phyloP scores from a whole-genome alignment of 2,329 filamentous ascomycete genomes.

The Myrmaecium sp. region DNA sequence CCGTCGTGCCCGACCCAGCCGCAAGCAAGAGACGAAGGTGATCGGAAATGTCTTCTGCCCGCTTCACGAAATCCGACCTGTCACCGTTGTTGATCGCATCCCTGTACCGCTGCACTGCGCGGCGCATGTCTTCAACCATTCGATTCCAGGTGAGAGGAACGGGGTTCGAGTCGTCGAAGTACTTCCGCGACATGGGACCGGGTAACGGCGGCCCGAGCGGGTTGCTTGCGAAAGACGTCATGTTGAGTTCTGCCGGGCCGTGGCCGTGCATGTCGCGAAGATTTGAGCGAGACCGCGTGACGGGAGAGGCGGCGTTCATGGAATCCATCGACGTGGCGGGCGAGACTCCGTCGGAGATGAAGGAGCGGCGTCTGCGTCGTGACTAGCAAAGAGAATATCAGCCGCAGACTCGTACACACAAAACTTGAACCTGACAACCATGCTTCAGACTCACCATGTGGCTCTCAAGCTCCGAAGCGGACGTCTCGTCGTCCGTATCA shows the following conservation, averaged over 20 bases:
- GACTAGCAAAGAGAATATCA: slow-evolving; percentile 8
- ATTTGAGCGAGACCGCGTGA: slow-evolving; percentile 41
- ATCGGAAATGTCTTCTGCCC: slow-evolving; percentile 96
- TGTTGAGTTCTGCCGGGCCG: slow-evolving; percentile 20
- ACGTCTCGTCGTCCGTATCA: slow-evolving; percentile 77
- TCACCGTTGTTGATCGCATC: slow-evolving; percentile 72
- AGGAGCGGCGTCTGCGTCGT: slow-evolving; percentile 43
- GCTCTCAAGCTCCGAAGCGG: slow-evolving; percentile 66
- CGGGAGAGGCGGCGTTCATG: slow-evolving; percentile 51
- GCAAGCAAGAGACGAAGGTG: slow-evolving; percentile 86
- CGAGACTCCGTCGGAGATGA: slow-evolving; percentile 53
- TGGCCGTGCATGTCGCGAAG: slow-evolving; percentile 6
- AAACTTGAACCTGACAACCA: too few species aligned
- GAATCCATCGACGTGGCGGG: slow-evolving; percentile 87
- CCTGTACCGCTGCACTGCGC: slow-evolving; percentile 75
- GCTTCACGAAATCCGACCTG: slow-evolving; percentile 77
- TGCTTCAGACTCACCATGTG: too few species aligned
- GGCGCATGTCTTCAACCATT: slow-evolving; percentile 83
- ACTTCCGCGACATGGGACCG: slow-evolving; percentile 53
- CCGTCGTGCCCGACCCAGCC: slow-evolving; percentile 88
- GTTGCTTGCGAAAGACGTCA: slow-evolving; percentile 38
- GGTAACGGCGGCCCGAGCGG: slow-evolving; percentile 25
- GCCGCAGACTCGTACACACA: slow-evolving; percentile 10
- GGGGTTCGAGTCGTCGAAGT: slow-evolving; percentile 77
- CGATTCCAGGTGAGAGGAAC: slow-evolving; percentile 75